Evolutionary conservation across 352 stramenopile genomes (phyloP), one percentile per base, ranked within the genome.

Genomic region (Phytophthora syringae): DNA sequence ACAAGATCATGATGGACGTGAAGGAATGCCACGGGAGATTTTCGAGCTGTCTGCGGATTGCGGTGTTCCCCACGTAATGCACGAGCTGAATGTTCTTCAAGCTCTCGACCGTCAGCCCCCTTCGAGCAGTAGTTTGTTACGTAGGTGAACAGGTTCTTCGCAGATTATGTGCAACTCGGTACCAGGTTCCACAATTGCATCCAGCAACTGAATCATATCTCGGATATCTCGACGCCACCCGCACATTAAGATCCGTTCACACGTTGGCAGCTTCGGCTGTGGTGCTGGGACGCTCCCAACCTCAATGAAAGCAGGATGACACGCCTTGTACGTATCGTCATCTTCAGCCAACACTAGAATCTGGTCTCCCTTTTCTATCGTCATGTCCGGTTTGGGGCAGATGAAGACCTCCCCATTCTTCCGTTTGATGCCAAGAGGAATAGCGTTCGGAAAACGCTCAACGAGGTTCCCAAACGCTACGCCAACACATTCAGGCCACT

Each of bases 161-260:
- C 87, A 93, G 42, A 96, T 76, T 32, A 96, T 87, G 50, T 92
- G 81, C 1, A 96, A 57, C 49, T 93, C 80, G 0, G 76, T 90
- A 15, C 57, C 73, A 7, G 64, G 59, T 15, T 67, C 36, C 15
- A 92, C 84, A 18, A 93, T 60, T 10, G 79, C 73, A 45, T 96
- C 85, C 13, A 96, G 74, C 20, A 93, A 54, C 21, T 76, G 60
- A 44, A 96, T 90, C 73, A 96, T 93, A 36, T 96, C 87, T 34
- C 86, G 84, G 45, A 96, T 83, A 52, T 96, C 88, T 20, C 88
- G 80, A 27, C 87, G 81, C 88, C 88, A 96, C 0, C 88, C 88
- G 34, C 82, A 94, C 66, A 96, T 90, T 21, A 96, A 56, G 40
- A 95, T 87, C 7, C 71, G 70, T 43, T 96, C 85, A 7, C 65